phyloP scores from a whole-genome alignment of 139 green algal species.

The Bryopsis sp. region DNA sequence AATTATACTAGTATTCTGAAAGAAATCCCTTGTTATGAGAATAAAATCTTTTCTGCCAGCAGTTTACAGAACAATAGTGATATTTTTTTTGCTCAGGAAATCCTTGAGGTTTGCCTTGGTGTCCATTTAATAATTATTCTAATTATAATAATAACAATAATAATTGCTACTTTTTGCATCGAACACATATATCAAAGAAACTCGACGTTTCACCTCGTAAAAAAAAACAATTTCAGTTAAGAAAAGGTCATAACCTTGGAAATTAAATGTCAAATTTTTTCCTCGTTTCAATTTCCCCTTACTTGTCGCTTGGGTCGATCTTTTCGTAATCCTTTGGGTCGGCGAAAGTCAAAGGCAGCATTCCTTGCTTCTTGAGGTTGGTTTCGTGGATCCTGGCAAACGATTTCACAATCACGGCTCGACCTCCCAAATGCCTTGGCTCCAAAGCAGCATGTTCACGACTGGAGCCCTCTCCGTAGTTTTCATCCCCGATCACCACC shows the following conservation, averaged over 20 bases:
- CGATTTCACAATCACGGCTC: conserved; percentile 84
- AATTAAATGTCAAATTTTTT: background rate
- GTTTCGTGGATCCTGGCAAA: conserved; percentile 97
- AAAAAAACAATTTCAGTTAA: background rate
- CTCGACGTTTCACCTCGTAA: conserved; percentile 2
- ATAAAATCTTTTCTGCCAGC: too few relatives aligned
- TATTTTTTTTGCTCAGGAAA: too few relatives aligned
- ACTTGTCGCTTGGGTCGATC: conserved; percentile 45
- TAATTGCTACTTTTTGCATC: too few relatives aligned
- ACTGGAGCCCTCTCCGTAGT: conserved; percentile 83
- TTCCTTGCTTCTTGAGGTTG: conserved; percentile 95
- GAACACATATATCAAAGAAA: conserved; percentile 10
- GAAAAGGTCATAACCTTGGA: background rate
- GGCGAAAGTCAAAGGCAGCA: conserved; percentile 73
- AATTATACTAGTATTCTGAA: too few relatives aligned
- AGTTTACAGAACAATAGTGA: too few relatives aligned
- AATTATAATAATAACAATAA: too few relatives aligned
- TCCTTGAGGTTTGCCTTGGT: too few relatives aligned
- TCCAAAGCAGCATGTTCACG: conserved; percentile 92
- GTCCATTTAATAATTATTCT: too few relatives aligned
- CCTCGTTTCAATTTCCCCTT: conserved; percentile 7
- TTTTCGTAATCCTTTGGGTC: conserved; percentile 91
- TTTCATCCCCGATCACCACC: conserved; percentile 88
- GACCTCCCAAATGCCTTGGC: conserved; percentile 82
- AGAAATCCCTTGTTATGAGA: too few relatives aligned